Conservation (phyloP, 495 filamentous ascomycete genomes). For the Penicillium crystallinum region DNA sequence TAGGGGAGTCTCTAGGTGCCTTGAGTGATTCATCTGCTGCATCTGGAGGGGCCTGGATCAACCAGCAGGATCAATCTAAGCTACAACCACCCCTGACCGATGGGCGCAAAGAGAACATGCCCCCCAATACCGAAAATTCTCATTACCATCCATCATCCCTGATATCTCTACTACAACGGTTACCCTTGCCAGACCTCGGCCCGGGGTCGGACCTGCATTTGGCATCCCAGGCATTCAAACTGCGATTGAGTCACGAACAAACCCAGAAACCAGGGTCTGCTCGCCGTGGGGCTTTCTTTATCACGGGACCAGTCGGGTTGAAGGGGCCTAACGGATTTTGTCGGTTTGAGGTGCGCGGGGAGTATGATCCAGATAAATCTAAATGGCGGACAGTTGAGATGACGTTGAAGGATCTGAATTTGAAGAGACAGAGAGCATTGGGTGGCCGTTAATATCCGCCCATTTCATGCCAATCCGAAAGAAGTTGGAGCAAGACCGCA, state of each 20-base stretch:
- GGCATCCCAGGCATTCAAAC: constrained; percentile 50
- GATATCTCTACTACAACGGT: constrained; percentile 31
- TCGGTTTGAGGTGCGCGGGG: constrained; percentile 53
- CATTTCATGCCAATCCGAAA: neutral
- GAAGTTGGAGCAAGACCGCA: too few species aligned
- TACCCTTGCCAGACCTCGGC: constrained; percentile 35
- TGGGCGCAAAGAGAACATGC: constrained; percentile 10
- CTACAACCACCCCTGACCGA: constrained; percentile 15
- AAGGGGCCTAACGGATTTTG: constrained; percentile 51
- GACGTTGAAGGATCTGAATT: constrained; percentile 30
- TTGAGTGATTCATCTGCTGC: constrained; percentile 8
- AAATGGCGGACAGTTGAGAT: constrained; percentile 34
- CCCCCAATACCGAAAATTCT: constrained; percentile 17
- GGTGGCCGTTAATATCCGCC: constrained; percentile 8
- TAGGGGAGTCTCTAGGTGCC: constrained; percentile 10
- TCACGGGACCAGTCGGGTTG: constrained; percentile 63
- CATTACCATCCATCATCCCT: constrained; percentile 29
- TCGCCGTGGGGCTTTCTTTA: constrained; percentile 57
- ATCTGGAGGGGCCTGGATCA: constrained; percentile 16
- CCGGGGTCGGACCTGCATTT: constrained; percentile 35
- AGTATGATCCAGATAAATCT: constrained; percentile 52
- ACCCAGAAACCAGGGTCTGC: constrained; percentile 30
- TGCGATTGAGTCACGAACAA: constrained; percentile 40
- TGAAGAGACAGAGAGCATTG: constrained; percentile 25
- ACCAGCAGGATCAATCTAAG: constrained; percentile 22